A percentile compares a stretch with the other conserved stretches of the same genome.
Evolutionary conservation across 331 rosid genomes (phyloP).

Genomic region (Quercus tomentella): DNA sequence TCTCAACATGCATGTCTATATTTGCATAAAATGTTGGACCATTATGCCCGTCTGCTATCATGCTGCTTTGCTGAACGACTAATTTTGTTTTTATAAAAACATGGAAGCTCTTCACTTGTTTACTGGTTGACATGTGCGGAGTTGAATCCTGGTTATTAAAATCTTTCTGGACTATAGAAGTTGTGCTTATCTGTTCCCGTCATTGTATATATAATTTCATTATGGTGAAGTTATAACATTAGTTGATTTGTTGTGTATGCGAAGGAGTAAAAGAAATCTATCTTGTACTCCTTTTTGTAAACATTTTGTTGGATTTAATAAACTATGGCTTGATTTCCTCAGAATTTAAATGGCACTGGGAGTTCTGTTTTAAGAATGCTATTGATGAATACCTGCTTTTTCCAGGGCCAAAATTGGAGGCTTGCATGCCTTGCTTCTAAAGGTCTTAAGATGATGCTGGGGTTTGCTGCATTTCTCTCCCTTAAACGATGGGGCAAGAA

Average conservation of each 20-base stretch:
- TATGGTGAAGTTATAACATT: neutral
- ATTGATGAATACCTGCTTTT: conserved; percentile 66
- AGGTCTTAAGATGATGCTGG: conserved; percentile 51
- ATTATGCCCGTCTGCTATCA: neutral
- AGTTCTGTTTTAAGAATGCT: conserved; percentile 25
- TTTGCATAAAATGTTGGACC: neutral
- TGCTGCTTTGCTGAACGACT: neutral
- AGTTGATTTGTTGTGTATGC: neutral
- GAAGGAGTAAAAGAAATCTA: neutral
- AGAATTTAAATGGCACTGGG: conserved; percentile 13
- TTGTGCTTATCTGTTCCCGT: neutral
- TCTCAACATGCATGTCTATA: neutral
- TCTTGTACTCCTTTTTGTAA: neutral
- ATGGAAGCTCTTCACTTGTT: neutral
- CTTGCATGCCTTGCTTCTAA: conserved; percentile 75
- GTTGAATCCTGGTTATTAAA: neutral
- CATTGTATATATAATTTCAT: neutral
- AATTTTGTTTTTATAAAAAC: neutral
- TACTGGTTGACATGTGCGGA: neutral
- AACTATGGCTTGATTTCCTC: conserved; percentile 19
- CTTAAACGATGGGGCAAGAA: conserved; percentile 36
- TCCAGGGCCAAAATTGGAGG: conserved; percentile 89
- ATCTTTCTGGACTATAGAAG: neutral
- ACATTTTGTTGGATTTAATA: neutral
- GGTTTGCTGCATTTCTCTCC: conserved; percentile 43